Conservation (phyloP, 1,139 yeast genomes). For the Maudiozyma humilis region DNA sequence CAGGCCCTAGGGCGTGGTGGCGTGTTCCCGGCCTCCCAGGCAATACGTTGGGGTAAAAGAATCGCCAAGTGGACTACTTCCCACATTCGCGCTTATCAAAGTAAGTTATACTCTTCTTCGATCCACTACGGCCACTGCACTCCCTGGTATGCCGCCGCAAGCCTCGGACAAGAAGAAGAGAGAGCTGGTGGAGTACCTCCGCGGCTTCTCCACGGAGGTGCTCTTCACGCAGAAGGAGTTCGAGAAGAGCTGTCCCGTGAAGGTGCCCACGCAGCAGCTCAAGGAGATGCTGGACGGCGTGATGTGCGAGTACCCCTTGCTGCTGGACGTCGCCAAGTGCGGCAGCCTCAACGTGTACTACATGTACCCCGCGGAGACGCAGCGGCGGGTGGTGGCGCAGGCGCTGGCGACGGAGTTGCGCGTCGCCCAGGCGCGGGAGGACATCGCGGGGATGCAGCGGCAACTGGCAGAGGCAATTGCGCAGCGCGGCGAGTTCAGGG, state of each 20-base stretch:
- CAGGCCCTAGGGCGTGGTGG: too few relatives aligned
- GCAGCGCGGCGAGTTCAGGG: constrained; percentile 10
- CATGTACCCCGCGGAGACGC: constrained; percentile 40
- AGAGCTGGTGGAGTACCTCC: constrained; percentile 3
- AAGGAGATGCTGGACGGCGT: constrained; percentile 41
- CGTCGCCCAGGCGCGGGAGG: constrained; percentile 11
- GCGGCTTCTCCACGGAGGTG: background rate
- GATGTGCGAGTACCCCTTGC: constrained; percentile 37
- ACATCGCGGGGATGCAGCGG: constrained; percentile 11
- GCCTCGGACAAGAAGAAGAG: constrained; percentile 5
- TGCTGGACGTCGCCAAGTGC: constrained; percentile 45
- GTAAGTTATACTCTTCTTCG: too few relatives aligned
- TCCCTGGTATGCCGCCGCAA: constrained; percentile 5
- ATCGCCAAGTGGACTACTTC: too few relatives aligned
- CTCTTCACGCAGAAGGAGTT: constrained; percentile 40
- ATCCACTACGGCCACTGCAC: too few relatives aligned
- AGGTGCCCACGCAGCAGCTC: constrained; percentile 27
- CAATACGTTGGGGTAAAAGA: too few relatives aligned
- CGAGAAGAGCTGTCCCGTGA: constrained; percentile 40
- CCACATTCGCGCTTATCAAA: too few relatives aligned
- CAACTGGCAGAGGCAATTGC: constrained; percentile 10
- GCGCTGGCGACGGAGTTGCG: constrained; percentile 10
- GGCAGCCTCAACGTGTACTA: constrained; percentile 48
- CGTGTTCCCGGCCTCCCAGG: too few relatives aligned
- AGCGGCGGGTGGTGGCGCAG: constrained; percentile 23